phyloP scores from a whole-genome alignment of 352 stramenopile genomes.

The Pythium dissotocum region DNA sequence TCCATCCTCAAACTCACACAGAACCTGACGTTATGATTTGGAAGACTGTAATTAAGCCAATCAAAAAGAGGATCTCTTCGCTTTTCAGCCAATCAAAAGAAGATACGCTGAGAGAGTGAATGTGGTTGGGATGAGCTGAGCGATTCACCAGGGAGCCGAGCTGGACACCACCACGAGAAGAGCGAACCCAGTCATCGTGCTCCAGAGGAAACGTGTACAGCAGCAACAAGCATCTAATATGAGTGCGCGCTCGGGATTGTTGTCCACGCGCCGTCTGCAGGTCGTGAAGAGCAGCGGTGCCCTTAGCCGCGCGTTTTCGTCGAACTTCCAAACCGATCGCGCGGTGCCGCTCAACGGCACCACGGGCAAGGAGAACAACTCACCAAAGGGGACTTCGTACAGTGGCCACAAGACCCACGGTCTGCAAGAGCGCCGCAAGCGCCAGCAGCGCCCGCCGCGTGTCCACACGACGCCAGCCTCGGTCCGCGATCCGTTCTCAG shows the following conservation, averaged over 20 bases:
- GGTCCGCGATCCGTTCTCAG: constrained; percentile 13
- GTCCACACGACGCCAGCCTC: constrained; percentile 15
- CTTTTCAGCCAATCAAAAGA: constrained; percentile 20
- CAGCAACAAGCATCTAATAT: neutral
- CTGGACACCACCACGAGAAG: constrained; percentile 2
- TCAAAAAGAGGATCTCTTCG: neutral
- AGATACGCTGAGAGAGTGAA: constrained; percentile 19
- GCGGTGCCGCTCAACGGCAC: constrained; percentile 21
- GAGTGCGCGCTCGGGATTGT: constrained; percentile 22
- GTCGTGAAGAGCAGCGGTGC: constrained; percentile 10
- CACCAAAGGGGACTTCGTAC: constrained; percentile 1
- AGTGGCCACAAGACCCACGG: constrained; percentile 22
- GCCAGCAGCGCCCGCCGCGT: constrained; percentile 30
- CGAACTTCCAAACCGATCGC: constrained; percentile 26
- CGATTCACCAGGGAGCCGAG: constrained; percentile 8
- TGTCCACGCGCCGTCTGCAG: constrained; percentile 9
- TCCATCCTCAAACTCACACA: constrained; percentile 13
- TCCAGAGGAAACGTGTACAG: neutral
- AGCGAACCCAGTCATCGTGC: constrained; percentile 1
- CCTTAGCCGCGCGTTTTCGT: constrained; percentile 21
- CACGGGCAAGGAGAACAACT: constrained; percentile 4
- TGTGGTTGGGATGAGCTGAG: constrained; percentile 25
- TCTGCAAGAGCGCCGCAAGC: constrained; percentile 32
- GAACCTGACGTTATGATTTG: constrained; percentile 17
- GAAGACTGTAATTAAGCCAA: constrained; percentile 18